Evolutionary conservation across 495 filamentous ascomycete species (phyloP), one percentile per base, ranked within the genome.

Genomic region (Copromyces sp.): DNA sequence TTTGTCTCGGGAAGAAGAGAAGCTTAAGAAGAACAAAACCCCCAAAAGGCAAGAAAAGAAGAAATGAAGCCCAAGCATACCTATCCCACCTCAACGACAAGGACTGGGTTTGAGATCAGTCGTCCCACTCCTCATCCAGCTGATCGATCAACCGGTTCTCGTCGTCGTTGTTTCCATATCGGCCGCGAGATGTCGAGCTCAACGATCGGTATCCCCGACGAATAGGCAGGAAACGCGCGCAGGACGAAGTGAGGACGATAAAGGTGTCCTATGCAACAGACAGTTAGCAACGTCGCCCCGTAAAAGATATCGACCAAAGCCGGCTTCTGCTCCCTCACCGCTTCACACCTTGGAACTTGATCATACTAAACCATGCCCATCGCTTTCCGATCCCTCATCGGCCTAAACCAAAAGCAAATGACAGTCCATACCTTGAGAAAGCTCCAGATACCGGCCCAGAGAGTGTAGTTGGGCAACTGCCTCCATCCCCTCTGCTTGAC

Each of bases 121-220:
- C 88, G 70, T 88, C 88, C 88, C 88, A 98, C 79, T 98, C 94
- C 80, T 98, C 95, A 78, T 99, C 96, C 68, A 97, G 86, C 79
- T 97, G 93, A 82, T 99, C 95, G 77, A 99, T 98, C 75, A 98
- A 82, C 71, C 93, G 84, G 82, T 99, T 98, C 80, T 97, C 95
- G 69, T 92, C 94, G 53, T 98, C 95, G 0, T 90, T 78, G 68
- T 84, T 85, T 17, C 85, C 76, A 70, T 82, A 83, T 61, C 85
- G 79, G 53, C 83, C 81, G 44, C 78, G 77, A 41, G 82, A 85
- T 35, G 79, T 85, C n/a, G 83, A 80, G 29, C 82, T 84, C 24
- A 89, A 79, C 65, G 87, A 86, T 47, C 84, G 85, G 77, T 94
- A 93, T 9, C 92, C 90, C 72, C 90, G 83, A 72, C 88, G 82